Percentiles rank a stretch among this genome's conserved stretches.
These are phyloP conservation scores for Prunus kanzakura DNA, from an alignment of 306 rosid genomes.

Conservation along the genomic window DNA sequence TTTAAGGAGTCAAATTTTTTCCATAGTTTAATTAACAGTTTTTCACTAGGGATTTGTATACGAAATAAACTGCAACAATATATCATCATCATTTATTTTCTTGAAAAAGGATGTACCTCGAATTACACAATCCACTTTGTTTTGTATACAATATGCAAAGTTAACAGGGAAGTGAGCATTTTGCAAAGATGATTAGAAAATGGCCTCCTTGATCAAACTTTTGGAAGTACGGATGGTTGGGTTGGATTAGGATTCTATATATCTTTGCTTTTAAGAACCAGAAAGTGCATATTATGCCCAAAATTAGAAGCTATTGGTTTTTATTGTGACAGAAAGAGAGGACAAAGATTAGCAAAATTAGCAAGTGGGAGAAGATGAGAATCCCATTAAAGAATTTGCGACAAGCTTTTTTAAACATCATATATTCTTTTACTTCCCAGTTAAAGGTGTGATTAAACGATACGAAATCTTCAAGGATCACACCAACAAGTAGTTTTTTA, in stretches of 20 bases:
- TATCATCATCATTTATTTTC: too few species aligned
- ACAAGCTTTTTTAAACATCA: slow-evolving; percentile 21
- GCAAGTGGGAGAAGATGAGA: slow-evolving; percentile 22
- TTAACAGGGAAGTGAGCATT: too few species aligned
- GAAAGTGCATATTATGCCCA: slow-evolving; percentile 18
- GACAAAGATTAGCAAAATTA: slow-evolving; percentile 16
- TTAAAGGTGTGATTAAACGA: neutral
- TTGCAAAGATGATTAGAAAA: too few species aligned
- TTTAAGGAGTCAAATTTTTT: too few species aligned
- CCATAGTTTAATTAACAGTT: too few species aligned
- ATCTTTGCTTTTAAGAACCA: slow-evolving; percentile 14
- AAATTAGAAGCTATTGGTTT: slow-evolving; percentile 31
- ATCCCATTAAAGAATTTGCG: slow-evolving; percentile 7
- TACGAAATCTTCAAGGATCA: slow-evolving; percentile 15
- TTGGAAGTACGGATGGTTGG: neutral
- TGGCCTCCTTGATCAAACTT: slow-evolving; percentile 6
- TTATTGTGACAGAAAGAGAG: slow-evolving; percentile 5
- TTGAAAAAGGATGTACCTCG: too few species aligned
- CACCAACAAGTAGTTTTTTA: neutral
- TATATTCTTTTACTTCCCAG: neutral
- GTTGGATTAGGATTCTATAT: slow-evolving; percentile 10
- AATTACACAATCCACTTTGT: too few species aligned
- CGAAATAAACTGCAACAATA: too few species aligned
- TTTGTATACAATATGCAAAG: too few species aligned
- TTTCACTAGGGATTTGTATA: too few species aligned